Percentiles rank a stretch among this genome's conserved stretches.
These are phyloP conservation scores for Leccinum variabile DNA, from an alignment of 1,284 basidiomycete genomes.

Conservation along the genomic window DNA sequence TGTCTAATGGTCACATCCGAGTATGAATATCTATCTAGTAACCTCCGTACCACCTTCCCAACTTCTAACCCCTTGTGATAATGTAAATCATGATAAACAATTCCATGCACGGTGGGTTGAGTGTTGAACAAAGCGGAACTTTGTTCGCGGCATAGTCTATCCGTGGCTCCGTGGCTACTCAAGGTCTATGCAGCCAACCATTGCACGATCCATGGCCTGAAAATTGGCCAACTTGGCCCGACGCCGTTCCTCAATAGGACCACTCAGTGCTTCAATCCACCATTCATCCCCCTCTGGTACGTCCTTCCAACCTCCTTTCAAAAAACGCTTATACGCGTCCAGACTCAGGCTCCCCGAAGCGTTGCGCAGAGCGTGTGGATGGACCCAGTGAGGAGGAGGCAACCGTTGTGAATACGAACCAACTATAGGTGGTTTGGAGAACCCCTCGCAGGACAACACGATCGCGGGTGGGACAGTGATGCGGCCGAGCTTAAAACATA, in stretches of 20 bases:
- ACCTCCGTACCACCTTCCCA: not conserved
- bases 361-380: constrained; percentile 40
- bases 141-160: not conserved
- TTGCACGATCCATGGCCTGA: constrained; percentile 40
- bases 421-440: constrained; percentile 36
- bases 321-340: constrained; percentile 43
- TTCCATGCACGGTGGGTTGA: not conserved
- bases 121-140: not conserved
- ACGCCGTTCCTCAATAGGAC: constrained; percentile 47
- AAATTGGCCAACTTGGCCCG: constrained; percentile 41
- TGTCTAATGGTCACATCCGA: too few relatives aligned
- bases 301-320: constrained; percentile 56
- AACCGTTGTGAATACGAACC: constrained; percentile 35
- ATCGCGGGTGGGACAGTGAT: constrained; percentile 73
- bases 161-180: not conserved
- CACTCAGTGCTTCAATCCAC: constrained; percentile 60
- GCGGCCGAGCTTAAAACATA: constrained; percentile 75
- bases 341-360: constrained; percentile 42
- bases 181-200: constrained; percentile 35
- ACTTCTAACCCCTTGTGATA: not conserved
- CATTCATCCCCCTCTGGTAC: constrained; percentile 53
- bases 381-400: constrained; percentile 53
- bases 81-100: too few relatives aligned
- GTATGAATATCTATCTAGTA: too few relatives aligned
- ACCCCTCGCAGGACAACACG: constrained; percentile 54